phyloP scores from a whole-genome alignment of 2,329 filamentous ascomycete species.

The Tolypocladium tropicale region DNA sequence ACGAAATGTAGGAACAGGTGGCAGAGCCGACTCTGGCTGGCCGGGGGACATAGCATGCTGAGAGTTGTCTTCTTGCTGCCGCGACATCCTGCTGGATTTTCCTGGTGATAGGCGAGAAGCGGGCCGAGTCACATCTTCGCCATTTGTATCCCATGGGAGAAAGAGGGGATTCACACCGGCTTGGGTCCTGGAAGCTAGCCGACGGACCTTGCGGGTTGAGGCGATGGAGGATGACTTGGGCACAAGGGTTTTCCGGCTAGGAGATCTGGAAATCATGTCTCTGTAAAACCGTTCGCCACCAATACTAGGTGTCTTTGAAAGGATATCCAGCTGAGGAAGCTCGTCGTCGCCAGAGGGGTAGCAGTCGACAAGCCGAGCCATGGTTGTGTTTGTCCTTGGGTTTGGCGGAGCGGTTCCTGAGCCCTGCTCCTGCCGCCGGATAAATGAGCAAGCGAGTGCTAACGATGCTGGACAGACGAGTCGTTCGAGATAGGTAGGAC shows the following conservation, averaged over 20 bases:
- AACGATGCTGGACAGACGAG: not conserved
- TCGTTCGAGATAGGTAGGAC: not conserved
- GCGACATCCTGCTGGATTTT: not conserved
- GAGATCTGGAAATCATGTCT: conserved; percentile 1
- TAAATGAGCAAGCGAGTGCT: not conserved
- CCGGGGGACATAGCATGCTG: not conserved
- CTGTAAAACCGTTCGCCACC: not conserved
- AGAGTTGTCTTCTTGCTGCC: not conserved
- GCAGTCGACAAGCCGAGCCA: conserved; percentile 19
- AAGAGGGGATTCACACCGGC: conserved; percentile 19
- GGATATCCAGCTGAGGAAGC: conserved; percentile 26
- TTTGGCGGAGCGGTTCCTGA: not conserved
- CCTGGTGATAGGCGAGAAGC: conserved; percentile 1
- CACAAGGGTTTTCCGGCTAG: conserved; percentile 9
- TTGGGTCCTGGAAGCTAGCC: conserved; percentile 12
- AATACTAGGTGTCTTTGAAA: conserved; percentile 10
- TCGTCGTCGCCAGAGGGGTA: conserved; percentile 29
- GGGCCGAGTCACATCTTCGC: conserved; percentile 6
- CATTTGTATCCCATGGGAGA: conserved; percentile 18
- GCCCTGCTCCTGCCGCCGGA: not conserved
- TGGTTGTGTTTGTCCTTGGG: conserved; percentile 2
- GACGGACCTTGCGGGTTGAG: conserved; percentile 19
- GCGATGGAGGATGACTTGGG: conserved; percentile 13
- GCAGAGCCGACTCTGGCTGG: not conserved
- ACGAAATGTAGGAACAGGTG: not conserved